Evolutionary conservation across 2,329 filamentous ascomycete genomes (phyloP).

Genomic region (Penicillium vulpinum): DNA sequence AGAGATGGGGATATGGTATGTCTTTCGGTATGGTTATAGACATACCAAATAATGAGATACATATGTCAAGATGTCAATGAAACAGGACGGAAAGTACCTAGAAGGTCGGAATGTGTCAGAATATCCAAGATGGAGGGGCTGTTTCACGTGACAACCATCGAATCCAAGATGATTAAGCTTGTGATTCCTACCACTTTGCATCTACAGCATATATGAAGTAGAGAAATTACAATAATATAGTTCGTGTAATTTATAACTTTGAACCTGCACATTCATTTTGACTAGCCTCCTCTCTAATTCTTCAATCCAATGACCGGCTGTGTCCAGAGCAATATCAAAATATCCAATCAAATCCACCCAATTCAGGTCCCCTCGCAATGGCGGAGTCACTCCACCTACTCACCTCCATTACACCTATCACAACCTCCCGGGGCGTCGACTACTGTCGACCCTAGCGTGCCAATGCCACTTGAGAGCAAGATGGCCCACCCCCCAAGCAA

Average conservation of each 20-base stretch:
- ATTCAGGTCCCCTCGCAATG: neutral
- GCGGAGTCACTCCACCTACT: neutral
- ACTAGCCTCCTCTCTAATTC: neutral
- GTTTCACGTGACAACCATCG: neutral
- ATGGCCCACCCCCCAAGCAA: conserved; percentile 8
- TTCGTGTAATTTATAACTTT: neutral
- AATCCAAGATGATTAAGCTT: neutral
- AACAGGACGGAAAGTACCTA: no score
- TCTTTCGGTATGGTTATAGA: no score
- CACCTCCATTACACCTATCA: neutral
- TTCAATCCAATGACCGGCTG: neutral
- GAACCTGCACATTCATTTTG: neutral
- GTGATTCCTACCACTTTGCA: neutral
- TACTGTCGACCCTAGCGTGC: neutral
- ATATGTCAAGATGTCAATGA: neutral
- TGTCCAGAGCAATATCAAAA: neutral
- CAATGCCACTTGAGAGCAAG: neutral
- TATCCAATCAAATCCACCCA: neutral
- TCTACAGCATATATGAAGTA: no score
- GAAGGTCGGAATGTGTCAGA: neutral
- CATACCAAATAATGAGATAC: neutral
- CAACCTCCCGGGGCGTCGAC: neutral
- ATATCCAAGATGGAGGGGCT: neutral
- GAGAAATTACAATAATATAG: neutral
- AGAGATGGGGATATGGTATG: no score